These are phyloP conservation scores for Chlorella sp. DNA, from an alignment of 139 green algal species.

Conservation along the genomic window DNA sequence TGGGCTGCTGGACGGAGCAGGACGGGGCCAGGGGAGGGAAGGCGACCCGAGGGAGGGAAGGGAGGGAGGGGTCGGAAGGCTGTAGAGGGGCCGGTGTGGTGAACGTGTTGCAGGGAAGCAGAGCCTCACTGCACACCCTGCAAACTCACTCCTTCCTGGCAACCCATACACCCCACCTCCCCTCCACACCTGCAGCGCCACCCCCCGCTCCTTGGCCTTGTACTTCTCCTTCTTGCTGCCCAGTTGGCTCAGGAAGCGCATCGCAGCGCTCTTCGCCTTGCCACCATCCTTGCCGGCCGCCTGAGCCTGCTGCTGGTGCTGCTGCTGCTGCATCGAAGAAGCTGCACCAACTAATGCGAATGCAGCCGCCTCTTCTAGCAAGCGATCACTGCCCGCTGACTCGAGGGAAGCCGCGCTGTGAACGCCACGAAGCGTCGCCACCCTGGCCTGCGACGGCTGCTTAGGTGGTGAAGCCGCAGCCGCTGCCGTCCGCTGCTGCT, in stretches of 20 bases:
- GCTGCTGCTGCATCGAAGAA: background rate
- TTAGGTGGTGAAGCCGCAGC: background rate
- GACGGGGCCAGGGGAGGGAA: background rate
- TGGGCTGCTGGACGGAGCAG: background rate
- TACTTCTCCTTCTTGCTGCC: conserved; percentile 61
- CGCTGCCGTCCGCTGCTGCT: background rate
- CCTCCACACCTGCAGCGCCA: conserved; percentile 29
- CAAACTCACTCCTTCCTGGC: background rate
- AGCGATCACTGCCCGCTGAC: background rate
- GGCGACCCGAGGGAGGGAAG: background rate
- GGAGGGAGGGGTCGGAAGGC: background rate
- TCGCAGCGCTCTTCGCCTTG: conserved; percentile 52
- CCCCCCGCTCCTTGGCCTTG: conserved; percentile 26
- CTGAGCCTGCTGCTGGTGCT: conserved; percentile 6
- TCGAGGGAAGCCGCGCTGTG: background rate
- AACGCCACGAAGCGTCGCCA: background rate
- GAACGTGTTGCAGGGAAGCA: too few relatives aligned
- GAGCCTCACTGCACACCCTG: background rate
- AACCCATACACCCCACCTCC: background rate
- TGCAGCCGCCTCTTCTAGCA: conserved; percentile 24
- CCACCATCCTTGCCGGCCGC: background rate
- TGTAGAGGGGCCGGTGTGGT: too few relatives aligned
- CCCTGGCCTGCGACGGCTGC: background rate
- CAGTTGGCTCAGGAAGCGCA: conserved; percentile 56
- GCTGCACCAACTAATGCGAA: background rate